These are phyloP conservation scores for Dothistroma pini DNA, from an alignment of 2,329 filamentous ascomycete species.

Conservation along the genomic window DNA sequence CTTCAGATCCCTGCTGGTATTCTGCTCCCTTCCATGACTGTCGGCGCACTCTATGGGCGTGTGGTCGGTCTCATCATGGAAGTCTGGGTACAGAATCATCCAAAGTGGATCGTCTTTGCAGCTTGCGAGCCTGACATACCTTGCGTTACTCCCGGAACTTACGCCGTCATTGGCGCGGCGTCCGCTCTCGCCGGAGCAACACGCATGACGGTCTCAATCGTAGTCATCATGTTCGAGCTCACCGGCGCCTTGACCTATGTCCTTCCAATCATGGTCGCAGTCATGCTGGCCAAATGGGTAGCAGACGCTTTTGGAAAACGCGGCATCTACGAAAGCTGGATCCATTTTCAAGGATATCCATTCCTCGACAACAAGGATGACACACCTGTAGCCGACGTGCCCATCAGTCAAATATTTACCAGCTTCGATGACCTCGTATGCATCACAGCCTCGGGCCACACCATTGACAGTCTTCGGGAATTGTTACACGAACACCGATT, in stretches of 20 bases:
- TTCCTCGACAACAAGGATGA: slow-evolving; percentile 92
- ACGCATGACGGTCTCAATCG: slow-evolving; percentile 94
- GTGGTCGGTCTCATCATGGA: slow-evolving; percentile 86
- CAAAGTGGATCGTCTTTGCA: slow-evolving; percentile 70
- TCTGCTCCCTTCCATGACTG: slow-evolving; percentile 91
- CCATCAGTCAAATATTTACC: slow-evolving; percentile 88
- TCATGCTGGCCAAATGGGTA: slow-evolving; percentile 98
- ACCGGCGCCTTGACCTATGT: slow-evolving; percentile 95
- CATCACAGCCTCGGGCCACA: slow-evolving; percentile 76
- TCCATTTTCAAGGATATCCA: slow-evolving; percentile 91
- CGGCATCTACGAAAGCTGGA: slow-evolving; percentile 98
- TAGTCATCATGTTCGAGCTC: slow-evolving; percentile 99
- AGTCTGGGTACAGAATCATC: slow-evolving; percentile 77
- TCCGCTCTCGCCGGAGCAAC: slow-evolving; percentile 92
- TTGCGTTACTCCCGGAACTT: slow-evolving; percentile 91
- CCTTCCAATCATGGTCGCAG: slow-evolving; percentile 96
- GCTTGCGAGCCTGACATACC: slow-evolving; percentile 77
- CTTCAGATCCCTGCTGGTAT: slow-evolving; percentile 93
- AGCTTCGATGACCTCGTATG: slow-evolving; percentile 84
- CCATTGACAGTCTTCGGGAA: slow-evolving; percentile 67
- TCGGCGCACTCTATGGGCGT: slow-evolving; percentile 85
- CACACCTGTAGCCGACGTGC: slow-evolving; percentile 70
- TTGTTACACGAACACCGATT: slow-evolving; percentile 72
- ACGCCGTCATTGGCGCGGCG: slow-evolving; percentile 92
- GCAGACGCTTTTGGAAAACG: slow-evolving; percentile 89